These are phyloP conservation scores for Murraya paniculata DNA, from an alignment of 345 rosid species.

Conservation along the genomic window DNA sequence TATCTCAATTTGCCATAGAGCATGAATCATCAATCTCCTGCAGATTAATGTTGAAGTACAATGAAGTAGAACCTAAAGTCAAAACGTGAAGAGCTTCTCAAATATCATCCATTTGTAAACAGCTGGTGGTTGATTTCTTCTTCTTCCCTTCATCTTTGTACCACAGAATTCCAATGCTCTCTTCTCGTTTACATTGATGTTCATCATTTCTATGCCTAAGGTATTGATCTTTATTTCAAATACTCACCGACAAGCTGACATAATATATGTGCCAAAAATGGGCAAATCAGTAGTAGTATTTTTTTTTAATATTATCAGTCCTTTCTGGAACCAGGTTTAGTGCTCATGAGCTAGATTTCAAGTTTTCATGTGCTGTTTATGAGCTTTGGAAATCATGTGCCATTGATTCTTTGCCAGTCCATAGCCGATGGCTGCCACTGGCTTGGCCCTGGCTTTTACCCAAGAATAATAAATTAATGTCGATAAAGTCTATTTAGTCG, in stretches of 20 bases:
- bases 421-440: background rate
- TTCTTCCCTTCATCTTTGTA: background rate
- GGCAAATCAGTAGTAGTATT: background rate
- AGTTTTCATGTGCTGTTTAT: background rate
- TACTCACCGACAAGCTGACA: background rate
- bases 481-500: background rate
- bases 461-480: no score
- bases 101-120: background rate
- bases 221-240: background rate
- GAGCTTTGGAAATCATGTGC: background rate
- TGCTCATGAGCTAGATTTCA: background rate
- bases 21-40: constrained; percentile 14
- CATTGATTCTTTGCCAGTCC: background rate
- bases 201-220: background rate
- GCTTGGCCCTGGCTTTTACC: no score
- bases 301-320: background rate
- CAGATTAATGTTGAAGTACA: constrained; percentile 19
- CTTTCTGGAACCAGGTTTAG: background rate
- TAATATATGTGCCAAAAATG: background rate
- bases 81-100: background rate
- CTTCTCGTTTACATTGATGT: background rate
- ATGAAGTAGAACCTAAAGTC: background rate
- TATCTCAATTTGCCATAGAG: constrained; percentile 42
- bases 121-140: background rate
- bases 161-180: background rate